Evolutionary conservation across 345 rosid species (phyloP), one percentile per base, ranked within the genome.

Genomic region (Aethionema arabicum): DNA sequence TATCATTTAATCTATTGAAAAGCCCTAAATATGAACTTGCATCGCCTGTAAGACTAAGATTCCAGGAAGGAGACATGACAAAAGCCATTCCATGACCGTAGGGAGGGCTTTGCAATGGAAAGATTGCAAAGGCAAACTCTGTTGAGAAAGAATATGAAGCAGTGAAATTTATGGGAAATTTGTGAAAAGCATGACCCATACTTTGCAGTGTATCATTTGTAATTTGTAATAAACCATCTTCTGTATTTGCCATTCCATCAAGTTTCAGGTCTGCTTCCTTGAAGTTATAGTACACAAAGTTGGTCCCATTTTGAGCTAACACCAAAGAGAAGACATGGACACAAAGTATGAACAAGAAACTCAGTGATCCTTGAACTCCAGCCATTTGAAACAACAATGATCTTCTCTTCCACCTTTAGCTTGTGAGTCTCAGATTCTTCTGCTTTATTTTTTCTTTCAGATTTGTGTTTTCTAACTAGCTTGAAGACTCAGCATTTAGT

Each of bases 81-180:
- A 81, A 66, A 53, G 86, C 68, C 57, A 82, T 42, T 4, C 86
- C 86, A 2, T 79, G 64, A 51, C 86, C 83, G 11, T 61, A 2
- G 35, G 7, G 0, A 1, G 27, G 27, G 35, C 0, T 0, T 12
- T 3, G n/a, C 47, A 35, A 7, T 29, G 82, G 75, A 7, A 73
- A 15, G 0, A 82, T 67, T 27, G 76, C 67, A 55, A 79, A 79
- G 15, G 70, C 81, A 57, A 82, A 82, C 0, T 37, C 64, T 8
- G 80, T 72, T 5, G 80, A 79, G 41, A 79, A 76, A 0, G 75
- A 71, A 12, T 16, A 32, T 16, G 10, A 55, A 2, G 7, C 2
- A 15, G 52, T 32, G 56, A 69, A 46, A 0, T 46, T 61, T 12
- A 80, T 21, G 0, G 88, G 79, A 7, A 0, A 14, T 9, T 68